Base-by-base conservation (phyloP, 2,329 filamentous ascomycete genomes). In the Colletotrichum sp. region DNA sequence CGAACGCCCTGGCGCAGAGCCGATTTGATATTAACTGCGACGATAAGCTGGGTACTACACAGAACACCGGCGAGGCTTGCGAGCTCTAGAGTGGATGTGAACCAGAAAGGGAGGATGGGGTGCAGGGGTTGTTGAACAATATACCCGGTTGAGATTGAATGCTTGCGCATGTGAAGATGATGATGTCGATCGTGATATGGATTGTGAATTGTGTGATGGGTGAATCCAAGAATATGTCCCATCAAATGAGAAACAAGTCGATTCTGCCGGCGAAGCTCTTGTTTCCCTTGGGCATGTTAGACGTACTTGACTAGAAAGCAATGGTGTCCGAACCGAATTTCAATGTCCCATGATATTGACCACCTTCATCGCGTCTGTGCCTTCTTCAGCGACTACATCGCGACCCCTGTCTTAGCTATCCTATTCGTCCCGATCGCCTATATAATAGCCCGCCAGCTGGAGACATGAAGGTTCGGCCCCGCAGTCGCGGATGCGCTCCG, bases 11-110 rank as follows among this genome's bases (percentile, higher is more conserved):
- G 7, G 52, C 30, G 6, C 34, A 28, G 49, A 26, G 68, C 10
- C 63, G 10, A 4, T 71, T 67, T 16, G 72, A 71, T 7, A 75
- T 71, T 7, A 62, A 52, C 16, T 75, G 72, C 15, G 68, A 75
- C 5, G 72, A 71, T 18, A 71, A 67, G 62, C 18, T 71, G 6
- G 72, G 72, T 3, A 71, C 68, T 5, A 24, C 30, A 1, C 62
- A 75, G 68, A 18, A 44, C 26, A 75, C 68, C 16, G 62, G 62
- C 4, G 62, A 75, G 36, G 49, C 52, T 36, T 75, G 72, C 28
- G 5, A 55, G 28, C 21, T 62, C 8, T 71, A 36, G 44, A 21
- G 44, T 1, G n/a, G n/a, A 8, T 52, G n/a, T 21, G 12, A 34
- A 32, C 10, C 9, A 32, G 9, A 12, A 10, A 12, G 30, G 30